Evolutionary conservation across 148 eudicot genomes (phyloP), one percentile per base, ranked within the genome.

Genomic region (Beta vulgaris): DNA sequence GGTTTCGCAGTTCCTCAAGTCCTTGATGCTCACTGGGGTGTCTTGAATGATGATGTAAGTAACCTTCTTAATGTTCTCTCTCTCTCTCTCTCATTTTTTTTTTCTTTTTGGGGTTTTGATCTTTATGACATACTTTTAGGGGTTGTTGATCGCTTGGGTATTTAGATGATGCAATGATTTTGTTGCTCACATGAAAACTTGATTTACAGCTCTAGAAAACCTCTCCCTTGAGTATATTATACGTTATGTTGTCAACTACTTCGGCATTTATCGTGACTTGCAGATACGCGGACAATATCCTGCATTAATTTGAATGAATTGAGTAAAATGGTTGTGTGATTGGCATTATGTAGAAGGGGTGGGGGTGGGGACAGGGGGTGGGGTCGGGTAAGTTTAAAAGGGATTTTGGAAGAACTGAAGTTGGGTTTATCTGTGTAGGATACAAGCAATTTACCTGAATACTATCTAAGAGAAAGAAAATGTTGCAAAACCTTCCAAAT

Each of bases 41-140:
- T 88, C 54, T 86, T 93, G 75, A 71, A 84, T 72, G 88, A 90
- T 63, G 94, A 93, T 88, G 98, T 93, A 86, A 91, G 94, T 70
- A 66, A 44, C 59, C 51, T 46, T 35, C 49, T 77, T n/a, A n/a
- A n/a, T n/a, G n/a, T n/a, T n/a, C n/a, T n/a, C n/a, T n/a, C n/a
- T n/a, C n/a, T n/a, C n/a, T n/a, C n/a, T n/a, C n/a, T n/a, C n/a
- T n/a, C n/a, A n/a, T n/a, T n/a, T n/a, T n/a, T n/a, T n/a, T n/a
- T n/a, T n/a, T n/a, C n/a, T n/a, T n/a, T n/a, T n/a, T n/a, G n/a
- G n/a, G n/a, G n/a, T n/a, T n/a, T n/a, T n/a, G n/a, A n/a, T n/a
- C n/a, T 51, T 16, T 23, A 42, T 55, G 26, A 7, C 31, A 28
- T 13, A 7, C 12, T 39, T 49, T 36, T 21, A 46, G 69, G 36